Base-by-base conservation (phyloP, 306 rosid species). In the Rubus idaeus region DNA sequence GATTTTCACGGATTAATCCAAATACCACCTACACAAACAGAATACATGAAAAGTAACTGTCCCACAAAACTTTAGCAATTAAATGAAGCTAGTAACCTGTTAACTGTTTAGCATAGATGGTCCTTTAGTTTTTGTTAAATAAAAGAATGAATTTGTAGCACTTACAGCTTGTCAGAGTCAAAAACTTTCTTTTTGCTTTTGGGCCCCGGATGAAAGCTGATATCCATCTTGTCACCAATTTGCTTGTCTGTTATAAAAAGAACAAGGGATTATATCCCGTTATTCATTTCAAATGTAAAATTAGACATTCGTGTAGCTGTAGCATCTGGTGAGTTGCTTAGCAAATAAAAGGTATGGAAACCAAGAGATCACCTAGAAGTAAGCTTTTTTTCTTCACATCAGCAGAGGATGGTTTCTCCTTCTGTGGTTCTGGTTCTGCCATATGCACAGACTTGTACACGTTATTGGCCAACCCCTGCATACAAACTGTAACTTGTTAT, bases 121-220 rank as follows among this genome's bases (percentile, higher is more conserved):
- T 14, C 10, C 10, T 75, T 70, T 46, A 76, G 39, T n/a, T 42
- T 56, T n/a, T 46, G 65, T 75, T 70, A 75, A 67, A 75, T 12
- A 53, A 51, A 64, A 18, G 30, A 26, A 26, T 26, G 60, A 0
- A 4, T 71, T 60, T 51, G 13, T 16, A 45, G 50, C 75, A 72
- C 97, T 89, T 82, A 95, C 97, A 95, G 73, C 80, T 93, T 88
- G 2, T 86, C 93, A 68, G 90, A 95, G 82, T 89, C 84, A 67
- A 95, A 95, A 56, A 80, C 55, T 79, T 95, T 90, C 74, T 84
- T 90, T 81, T 86, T 88, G 83, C 91, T 81, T 83, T 85, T 88
- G 69, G 96, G 40, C 75, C 76, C 81, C 10, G 82, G 75, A 78
- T 79, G 84, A n/a, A n/a, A n/a, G n/a, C n/a, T n/a, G n/a, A n/a